Conservation (phyloP, 352 stramenopile species). For the Phytophthora multivora region DNA sequence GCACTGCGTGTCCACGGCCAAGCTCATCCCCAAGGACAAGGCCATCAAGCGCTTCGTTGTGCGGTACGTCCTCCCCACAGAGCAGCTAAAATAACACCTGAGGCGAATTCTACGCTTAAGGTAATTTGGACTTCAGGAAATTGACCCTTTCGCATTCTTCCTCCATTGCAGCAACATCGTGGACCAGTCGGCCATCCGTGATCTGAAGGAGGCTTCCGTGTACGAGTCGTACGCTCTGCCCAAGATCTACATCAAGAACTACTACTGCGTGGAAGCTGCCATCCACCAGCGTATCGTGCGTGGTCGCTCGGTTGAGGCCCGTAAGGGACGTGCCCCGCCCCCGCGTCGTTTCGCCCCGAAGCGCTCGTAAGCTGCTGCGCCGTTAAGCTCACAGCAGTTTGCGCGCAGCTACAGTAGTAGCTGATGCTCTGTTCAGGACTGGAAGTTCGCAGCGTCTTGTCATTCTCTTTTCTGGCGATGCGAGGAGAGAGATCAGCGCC, state of each 20-base stretch:
- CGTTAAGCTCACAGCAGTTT: constrained; percentile 6
- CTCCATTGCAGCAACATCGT: constrained; percentile 94
- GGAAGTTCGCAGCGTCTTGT: constrained; percentile 5
- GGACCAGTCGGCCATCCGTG: constrained; percentile 97
- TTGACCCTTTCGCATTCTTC: constrained; percentile 6
- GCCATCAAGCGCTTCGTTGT: constrained; percentile 94
- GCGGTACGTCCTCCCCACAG: constrained; percentile 58
- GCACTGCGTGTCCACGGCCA: constrained; percentile 97
- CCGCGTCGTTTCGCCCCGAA: constrained; percentile 80
- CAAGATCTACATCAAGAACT: constrained; percentile 99
- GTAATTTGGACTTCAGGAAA: background rate
- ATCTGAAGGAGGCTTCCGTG: constrained; percentile 98
- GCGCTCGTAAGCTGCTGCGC: constrained; percentile 55
- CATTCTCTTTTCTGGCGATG: background rate
- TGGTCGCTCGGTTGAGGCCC: constrained; percentile 93
- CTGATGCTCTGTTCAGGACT: constrained; percentile 33
- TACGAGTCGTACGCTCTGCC: constrained; percentile 99
- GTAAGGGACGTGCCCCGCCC: constrained; percentile 94
- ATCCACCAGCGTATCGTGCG: constrained; percentile 99
- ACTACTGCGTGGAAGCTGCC: constrained; percentile 99
- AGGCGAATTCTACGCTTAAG: constrained; percentile 3
- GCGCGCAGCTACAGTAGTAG: constrained; percentile 13
- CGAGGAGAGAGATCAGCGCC: background rate
- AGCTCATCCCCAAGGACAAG: constrained; percentile 98
- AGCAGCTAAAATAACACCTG: background rate